phyloP scores from a whole-genome alignment of 768 basidiomycete genomes.

The Suillus sp. region DNA sequence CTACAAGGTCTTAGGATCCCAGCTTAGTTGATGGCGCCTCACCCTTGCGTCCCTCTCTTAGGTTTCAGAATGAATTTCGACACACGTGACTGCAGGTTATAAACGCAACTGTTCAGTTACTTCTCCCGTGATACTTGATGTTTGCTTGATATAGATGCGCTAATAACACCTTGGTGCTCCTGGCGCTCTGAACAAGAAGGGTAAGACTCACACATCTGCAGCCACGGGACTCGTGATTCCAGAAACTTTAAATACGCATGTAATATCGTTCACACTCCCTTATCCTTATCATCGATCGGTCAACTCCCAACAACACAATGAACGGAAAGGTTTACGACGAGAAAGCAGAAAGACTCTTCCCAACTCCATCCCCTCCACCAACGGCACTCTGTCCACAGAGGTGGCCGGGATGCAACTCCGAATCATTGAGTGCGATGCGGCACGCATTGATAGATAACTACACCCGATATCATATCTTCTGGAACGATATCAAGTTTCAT shows the following conservation, averaged over 20 bases:
- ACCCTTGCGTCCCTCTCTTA: not conserved
- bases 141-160: not conserved
- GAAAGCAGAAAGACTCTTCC: slow-evolving; percentile 27
- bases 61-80: not conserved
- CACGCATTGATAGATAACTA: slow-evolving; percentile 51
- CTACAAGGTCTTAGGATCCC: too few species aligned
- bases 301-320: slow-evolving; percentile 5
- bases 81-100: not conserved
- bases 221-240: not conserved
- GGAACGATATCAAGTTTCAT: slow-evolving; percentile 50
- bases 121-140: not conserved
- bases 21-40: not conserved
- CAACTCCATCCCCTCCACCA: slow-evolving; percentile 28
- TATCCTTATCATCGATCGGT: not conserved
- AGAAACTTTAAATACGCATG: slow-evolving; percentile 2
- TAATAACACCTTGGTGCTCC: not conserved
- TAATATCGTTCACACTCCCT: not conserved
- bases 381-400: slow-evolving; percentile 30
- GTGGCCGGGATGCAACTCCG: slow-evolving; percentile 26
- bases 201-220: not conserved
- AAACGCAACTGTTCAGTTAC: not conserved
- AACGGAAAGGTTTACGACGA: not conserved
- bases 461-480: slow-evolving; percentile 49
- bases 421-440: slow-evolving; percentile 23
- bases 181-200: not conserved